Base-by-base conservation (phyloP, 2,329 filamentous ascomycete species). In the Fusarium foetens region DNA sequence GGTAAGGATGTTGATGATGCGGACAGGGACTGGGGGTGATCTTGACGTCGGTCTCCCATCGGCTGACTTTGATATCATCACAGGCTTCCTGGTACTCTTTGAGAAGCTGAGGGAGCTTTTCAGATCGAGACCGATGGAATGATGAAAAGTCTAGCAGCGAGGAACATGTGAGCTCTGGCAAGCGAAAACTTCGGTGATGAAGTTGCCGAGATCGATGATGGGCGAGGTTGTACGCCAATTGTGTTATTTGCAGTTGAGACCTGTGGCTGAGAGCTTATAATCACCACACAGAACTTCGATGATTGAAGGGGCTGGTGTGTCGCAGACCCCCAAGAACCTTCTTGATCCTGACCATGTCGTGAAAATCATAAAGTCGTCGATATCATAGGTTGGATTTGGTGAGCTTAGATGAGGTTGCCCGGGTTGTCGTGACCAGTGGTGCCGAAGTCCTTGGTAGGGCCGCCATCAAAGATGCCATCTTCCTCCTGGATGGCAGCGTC, bases 41-140 rank as follows among this genome's bases (percentile, higher is more conserved):
- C 9, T 76, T 74, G 13, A 86, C 81, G 65, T 94, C 88, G 39
- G 85, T 83, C 64, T 91, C 86, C 85, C 87, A 92, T 31, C 84
- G 86, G 21, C 86, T 86, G 25, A 88, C 85, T 55, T 88, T 89
- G 12, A 89, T 80, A 19, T 89, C 83, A 16, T 82, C 81, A 35
- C 87, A 87, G 8, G 84, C 81, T 2, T 81, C 76, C 16, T 85
- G 79, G 73, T 91, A 92, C 9, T 83, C 72, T 35, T 80, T 80
- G 2, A 89, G 84, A 3, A 89, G 75, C 1, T 80, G 72, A 5
- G 86, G 84, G 51, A 95, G 84, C 2, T 82, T 77, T 0, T 77
- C 25, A 25, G 25, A 25, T 25, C 25, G 25, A 25, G 25, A 25
- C 25, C 25, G 5, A 25, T 25, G 25, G 25, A 25, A 25, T 33